phyloP scores from a whole-genome alignment of 2,329 filamentous ascomycete species.

The Aspergillus costaricaensis region DNA sequence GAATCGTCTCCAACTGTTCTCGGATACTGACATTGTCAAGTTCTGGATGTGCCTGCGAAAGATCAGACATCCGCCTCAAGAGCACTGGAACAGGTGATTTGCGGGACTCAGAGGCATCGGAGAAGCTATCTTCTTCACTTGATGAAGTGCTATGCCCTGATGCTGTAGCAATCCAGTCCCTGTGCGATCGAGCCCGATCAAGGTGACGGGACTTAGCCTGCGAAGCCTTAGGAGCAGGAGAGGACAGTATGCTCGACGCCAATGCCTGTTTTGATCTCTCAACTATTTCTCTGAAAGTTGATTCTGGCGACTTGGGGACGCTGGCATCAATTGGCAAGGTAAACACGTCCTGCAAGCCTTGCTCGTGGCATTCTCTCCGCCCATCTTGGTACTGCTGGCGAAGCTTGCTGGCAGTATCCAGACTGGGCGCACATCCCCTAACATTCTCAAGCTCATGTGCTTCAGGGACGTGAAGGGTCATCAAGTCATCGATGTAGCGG shows the following conservation, averaged over 20 bases:
- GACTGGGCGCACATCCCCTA: slow-evolving; percentile 21
- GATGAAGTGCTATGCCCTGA: slow-evolving; percentile 11
- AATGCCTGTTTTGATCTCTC: slow-evolving; percentile 8
- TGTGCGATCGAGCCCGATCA: background rate
- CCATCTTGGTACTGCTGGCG: slow-evolving; percentile 19
- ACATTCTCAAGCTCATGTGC: slow-evolving; percentile 15
- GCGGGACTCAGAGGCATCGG: slow-evolving; percentile 13
- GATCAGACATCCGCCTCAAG: slow-evolving; percentile 15
- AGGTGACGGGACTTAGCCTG: slow-evolving; percentile 6
- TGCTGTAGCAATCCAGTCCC: slow-evolving; percentile 10
- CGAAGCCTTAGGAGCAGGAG: background rate
- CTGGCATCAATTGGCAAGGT: slow-evolving; percentile 12
- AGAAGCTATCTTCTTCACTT: slow-evolving; percentile 4
- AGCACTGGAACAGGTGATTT: slow-evolving; percentile 18
- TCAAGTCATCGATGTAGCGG: slow-evolving; percentile 27
- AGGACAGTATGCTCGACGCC: background rate
- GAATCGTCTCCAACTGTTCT: slow-evolving; percentile 16
- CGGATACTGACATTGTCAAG: slow-evolving; percentile 24
- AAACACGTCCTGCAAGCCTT: slow-evolving; percentile 23
- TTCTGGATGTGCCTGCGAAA: slow-evolving; percentile 18
- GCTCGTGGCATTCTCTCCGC: slow-evolving; percentile 16
- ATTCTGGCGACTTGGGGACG: background rate
- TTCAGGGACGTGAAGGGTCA: slow-evolving; percentile 23
- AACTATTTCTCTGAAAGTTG: slow-evolving; percentile 14
- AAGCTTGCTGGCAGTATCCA: slow-evolving; percentile 24